Evolutionary conservation across 1,284 basidiomycete species (phyloP).

Genomic region (Rhodotorula sp.): DNA sequence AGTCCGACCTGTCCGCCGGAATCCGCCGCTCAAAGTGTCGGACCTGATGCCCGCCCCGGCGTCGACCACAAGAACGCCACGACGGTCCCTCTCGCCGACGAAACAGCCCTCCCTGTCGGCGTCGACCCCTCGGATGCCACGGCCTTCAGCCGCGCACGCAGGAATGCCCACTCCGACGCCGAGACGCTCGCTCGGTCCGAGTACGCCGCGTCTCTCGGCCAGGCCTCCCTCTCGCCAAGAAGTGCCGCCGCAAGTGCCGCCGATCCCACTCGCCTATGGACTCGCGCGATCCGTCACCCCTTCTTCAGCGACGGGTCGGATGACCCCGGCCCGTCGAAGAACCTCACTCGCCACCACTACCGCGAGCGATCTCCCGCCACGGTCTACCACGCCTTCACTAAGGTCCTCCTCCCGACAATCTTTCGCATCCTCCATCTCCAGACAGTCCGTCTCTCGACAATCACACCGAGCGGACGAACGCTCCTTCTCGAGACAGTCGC

Average conservation of each 20-base stretch:
- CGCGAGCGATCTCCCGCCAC: neutral
- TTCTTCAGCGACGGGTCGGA: neutral
- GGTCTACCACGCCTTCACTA: slow-evolving; percentile 22
- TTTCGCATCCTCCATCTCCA: slow-evolving; percentile 29
- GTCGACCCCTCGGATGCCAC: slow-evolving; percentile 41
- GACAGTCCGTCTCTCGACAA: slow-evolving; percentile 26
- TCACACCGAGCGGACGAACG: slow-evolving; percentile 17
- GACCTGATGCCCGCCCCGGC: neutral
- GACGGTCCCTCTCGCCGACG: slow-evolving; percentile 31
- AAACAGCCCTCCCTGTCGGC: slow-evolving; percentile 13
- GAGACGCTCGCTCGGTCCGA: slow-evolving; percentile 21
- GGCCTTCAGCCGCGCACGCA: no score
- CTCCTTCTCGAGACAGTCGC: slow-evolving; percentile 20
- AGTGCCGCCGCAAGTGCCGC: slow-evolving; percentile 24
- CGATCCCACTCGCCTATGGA: slow-evolving; percentile 32
- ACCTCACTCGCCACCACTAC: slow-evolving; percentile 11
- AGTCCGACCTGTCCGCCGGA: slow-evolving; percentile 51
- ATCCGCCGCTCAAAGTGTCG: slow-evolving; percentile 6
- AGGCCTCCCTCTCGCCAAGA: slow-evolving; percentile 26
- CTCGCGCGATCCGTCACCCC: slow-evolving; percentile 26
- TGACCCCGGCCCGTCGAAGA: slow-evolving; percentile 1
- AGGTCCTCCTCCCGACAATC: slow-evolving; percentile 31
- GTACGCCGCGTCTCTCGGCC: slow-evolving; percentile 5
- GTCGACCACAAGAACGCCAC: slow-evolving; percentile 24
- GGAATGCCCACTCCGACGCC: slow-evolving; percentile 6